Percentiles rank a stretch among this genome's conserved stretches.
phyloP scores from a whole-genome alignment of 1,284 basidiomycete genomes.

The Ceratobasidium sp. region DNA sequence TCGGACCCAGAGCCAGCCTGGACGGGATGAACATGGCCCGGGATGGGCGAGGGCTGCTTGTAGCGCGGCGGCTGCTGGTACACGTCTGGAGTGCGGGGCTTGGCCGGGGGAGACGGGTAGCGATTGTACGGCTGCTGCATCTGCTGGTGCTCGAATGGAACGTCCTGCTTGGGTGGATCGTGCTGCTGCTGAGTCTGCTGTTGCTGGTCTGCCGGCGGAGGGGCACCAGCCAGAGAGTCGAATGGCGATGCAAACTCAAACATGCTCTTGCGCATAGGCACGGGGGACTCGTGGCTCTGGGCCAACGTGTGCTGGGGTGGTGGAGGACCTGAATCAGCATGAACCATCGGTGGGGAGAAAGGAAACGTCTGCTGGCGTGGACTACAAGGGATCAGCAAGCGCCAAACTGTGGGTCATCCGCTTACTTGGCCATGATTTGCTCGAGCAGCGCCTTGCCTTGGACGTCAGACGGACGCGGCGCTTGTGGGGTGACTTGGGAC shows the following conservation, averaged over 20 bases:
- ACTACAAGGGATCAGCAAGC: constrained; percentile 20
- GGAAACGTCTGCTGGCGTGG: constrained; percentile 54
- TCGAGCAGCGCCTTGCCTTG: constrained; percentile 77
- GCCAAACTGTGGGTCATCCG: constrained; percentile 43
- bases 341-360: constrained; percentile 60
- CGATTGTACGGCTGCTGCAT: constrained; percentile 10
- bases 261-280: constrained; percentile 68
- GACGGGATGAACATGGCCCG: constrained; percentile 19
- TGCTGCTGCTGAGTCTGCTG: constrained; percentile 54
- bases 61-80: constrained; percentile 49
- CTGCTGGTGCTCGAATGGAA: constrained; percentile 31
- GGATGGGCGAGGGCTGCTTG: constrained; percentile 36
- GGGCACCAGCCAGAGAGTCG: constrained; percentile 62
- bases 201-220: constrained; percentile 54
- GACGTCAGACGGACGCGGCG: constrained; percentile 69
- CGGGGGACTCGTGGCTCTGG: constrained; percentile 59
- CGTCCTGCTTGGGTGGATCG: constrained; percentile 31
- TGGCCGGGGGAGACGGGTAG: constrained; percentile 35
- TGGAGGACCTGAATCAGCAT: constrained; percentile 48
- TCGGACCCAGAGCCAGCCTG: constrained; percentile 53
- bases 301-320: constrained; percentile 51
- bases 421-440: constrained; percentile 79
- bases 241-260: constrained; percentile 84
- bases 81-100: constrained; percentile 29
- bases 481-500: constrained; percentile 48